A percentile compares a stretch with the other conserved stretches of the same genome.
phyloP scores from a whole-genome alignment of 371 early-diverging fungal genomes.

The Haplosporangium sp. region DNA sequence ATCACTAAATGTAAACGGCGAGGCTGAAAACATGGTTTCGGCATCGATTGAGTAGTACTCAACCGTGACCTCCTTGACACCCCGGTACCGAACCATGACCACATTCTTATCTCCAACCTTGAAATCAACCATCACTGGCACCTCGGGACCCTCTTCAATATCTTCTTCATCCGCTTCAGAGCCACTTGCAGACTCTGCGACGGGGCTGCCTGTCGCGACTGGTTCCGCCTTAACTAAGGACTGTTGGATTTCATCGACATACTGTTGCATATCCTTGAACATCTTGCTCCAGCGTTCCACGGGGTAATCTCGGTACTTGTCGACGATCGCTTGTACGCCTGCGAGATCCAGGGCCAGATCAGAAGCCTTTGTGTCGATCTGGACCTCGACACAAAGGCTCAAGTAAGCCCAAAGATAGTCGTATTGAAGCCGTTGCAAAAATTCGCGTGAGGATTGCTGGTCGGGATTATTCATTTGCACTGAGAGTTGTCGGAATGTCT shows the following conservation, averaged over 20 bases:
- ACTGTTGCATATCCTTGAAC: slow-evolving; percentile 59
- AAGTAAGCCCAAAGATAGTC: slow-evolving; percentile 68
- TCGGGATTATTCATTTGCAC: background rate
- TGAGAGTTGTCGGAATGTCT: slow-evolving; percentile 29
- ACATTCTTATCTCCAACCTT: slow-evolving; percentile 33
- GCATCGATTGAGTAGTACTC: slow-evolving; percentile 70
- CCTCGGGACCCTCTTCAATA: slow-evolving; percentile 15
- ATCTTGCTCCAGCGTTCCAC: slow-evolving; percentile 59
- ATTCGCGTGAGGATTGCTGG: slow-evolving; percentile 4
- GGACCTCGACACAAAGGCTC: slow-evolving; percentile 58
- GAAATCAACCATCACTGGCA: slow-evolving; percentile 40
- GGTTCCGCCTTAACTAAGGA: background rate
- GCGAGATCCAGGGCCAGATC: slow-evolving; percentile 46
- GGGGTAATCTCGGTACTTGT: slow-evolving; percentile 59
- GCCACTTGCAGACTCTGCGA: background rate
- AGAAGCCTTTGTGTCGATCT: slow-evolving; percentile 23
- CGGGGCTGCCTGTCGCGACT: background rate
- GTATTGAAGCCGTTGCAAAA: slow-evolving; percentile 56
- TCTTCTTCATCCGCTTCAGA: slow-evolving; percentile 6
- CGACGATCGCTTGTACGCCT: slow-evolving; percentile 51
- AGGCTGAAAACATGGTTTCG: slow-evolving; percentile 70
- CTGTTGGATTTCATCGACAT: slow-evolving; percentile 59
- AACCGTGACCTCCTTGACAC: slow-evolving; percentile 57
- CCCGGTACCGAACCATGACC: slow-evolving; percentile 52
- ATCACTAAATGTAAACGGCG: slow-evolving; percentile 42